These are phyloP conservation scores for Oryza longistaminata DNA, from an alignment of 176 grass and related monocot species.

Conservation along the genomic window DNA sequence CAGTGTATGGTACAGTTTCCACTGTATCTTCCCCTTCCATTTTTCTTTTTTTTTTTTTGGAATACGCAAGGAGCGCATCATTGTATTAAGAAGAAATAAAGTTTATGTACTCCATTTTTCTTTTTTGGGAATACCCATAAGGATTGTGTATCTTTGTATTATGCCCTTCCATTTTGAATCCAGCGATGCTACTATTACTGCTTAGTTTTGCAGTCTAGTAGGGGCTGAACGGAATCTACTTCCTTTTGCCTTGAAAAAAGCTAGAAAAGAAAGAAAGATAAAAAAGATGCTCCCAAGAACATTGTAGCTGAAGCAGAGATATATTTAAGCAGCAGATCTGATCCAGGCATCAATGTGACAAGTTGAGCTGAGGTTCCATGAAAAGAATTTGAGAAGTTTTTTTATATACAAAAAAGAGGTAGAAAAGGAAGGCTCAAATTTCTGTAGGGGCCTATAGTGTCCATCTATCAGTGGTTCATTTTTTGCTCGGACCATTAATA, in stretches of 20 bases:
- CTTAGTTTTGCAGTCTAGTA: not conserved
- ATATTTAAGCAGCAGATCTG: not conserved
- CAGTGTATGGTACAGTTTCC: no score
- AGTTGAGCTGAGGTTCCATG: not conserved
- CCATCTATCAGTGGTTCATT: not conserved
- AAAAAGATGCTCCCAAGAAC: not conserved
- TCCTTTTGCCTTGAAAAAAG: not conserved
- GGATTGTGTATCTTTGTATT: no score
- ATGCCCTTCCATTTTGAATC: not conserved
- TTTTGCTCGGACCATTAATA: not conserved
- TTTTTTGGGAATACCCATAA: no score
- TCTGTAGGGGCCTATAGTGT: not conserved
- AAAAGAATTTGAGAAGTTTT: not conserved
- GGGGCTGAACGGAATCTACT: not conserved
- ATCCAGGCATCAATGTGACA: conserved; percentile 19
- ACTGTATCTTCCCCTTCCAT: not conserved
- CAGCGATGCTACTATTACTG: not conserved
- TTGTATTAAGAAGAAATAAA: no score
- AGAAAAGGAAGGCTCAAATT: not conserved
- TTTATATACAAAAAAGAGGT: not conserved
- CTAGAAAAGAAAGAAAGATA: conserved; percentile 20
- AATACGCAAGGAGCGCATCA: no score
- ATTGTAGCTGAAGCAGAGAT: conserved; percentile 16
- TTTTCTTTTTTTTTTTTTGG: no score
- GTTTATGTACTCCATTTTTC: no score